Evolutionary conservation across 2,329 filamentous ascomycete genomes (phyloP), one percentile per base, ranked within the genome.

Genomic region (Colletotrichum sp.): DNA sequence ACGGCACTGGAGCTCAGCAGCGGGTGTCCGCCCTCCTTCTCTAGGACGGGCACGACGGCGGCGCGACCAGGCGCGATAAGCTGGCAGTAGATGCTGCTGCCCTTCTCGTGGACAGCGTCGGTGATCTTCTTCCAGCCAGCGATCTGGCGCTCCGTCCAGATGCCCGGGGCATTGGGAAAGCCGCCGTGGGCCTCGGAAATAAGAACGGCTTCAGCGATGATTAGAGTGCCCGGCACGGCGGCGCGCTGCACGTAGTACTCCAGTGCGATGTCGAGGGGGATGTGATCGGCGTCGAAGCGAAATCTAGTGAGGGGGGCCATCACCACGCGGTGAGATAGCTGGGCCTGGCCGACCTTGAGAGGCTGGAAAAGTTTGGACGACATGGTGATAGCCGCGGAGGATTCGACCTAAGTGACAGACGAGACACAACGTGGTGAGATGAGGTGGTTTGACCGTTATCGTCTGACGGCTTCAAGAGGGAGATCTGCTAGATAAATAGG

Each of bases 101-200:
- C 90, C 79, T 92, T 92, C 30, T 85, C 86, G 82, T 95, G 93
- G 2, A 95, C 91, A 1, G 89, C 90, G 59, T 92, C 88, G 7
- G 90, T 92, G 64, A 94, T 84, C 24, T 86, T 83, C 77, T 88
- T 90, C 93, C 93, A 95, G 0, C 86, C 89, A 3, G 85, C 86
- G 55, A 93, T 86, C 76, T 93, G 91, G 21, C 86, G 87, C 1
- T 87, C 83, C 39, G 81, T 89, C 80, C 87, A 92, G 79, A 93
- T 89, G 8, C 90, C 91, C 0, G 92, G 91, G 3, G 87, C 86
- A 78, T 90, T 88, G 64, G 83, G 75, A 28, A 82, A 81, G 1
- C 84, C 85, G 13, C 83, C 84, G 0, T 82, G 82, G 13, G 79
- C 74, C 13, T 81, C 82, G 5, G 83, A 86, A 52, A 80, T 77